Percentiles rank a stretch among this genome's conserved stretches.
These are phyloP conservation scores for Astrothelium subdiscretum DNA, from an alignment of 495 filamentous ascomycete species.

Conservation along the genomic window DNA sequence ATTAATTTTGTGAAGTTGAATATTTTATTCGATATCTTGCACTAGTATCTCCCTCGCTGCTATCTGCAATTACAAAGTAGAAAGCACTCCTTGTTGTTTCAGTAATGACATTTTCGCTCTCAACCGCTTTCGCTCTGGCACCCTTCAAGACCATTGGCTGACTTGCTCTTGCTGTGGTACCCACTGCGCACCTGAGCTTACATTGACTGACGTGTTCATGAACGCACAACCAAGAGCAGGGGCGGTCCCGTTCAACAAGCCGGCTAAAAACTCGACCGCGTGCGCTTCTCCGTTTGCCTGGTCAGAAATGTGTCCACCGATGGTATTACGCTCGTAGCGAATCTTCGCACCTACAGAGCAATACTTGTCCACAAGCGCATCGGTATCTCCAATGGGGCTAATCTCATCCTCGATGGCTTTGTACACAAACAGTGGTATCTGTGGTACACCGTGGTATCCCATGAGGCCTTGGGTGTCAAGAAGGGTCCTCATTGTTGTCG, in stretches of 20 bases:
- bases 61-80: too few relatives aligned
- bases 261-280: slow-evolving; percentile 11
- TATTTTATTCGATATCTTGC: too few relatives aligned
- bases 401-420: slow-evolving; percentile 40
- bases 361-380: slow-evolving; percentile 31
- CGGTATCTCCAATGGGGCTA: slow-evolving; percentile 31
- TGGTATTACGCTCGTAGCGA: slow-evolving; percentile 31
- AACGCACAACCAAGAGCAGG: slow-evolving; percentile 8
- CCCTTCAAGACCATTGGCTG: too few relatives aligned
- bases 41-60: too few relatives aligned
- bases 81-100: too few relatives aligned
- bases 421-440: slow-evolving; percentile 39
- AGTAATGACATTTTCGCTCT: too few relatives aligned
- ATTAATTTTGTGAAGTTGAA: too few relatives aligned
- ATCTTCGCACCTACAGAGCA: slow-evolving; percentile 30
- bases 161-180: neutral
- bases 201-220: slow-evolving; percentile 12
- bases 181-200: neutral
- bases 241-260: slow-evolving; percentile 9
- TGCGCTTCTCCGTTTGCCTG: slow-evolving; percentile 11
- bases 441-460: slow-evolving; percentile 34
- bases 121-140: too few relatives aligned
- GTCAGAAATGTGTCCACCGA: slow-evolving; percentile 24
- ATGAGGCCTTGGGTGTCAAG: slow-evolving; percentile 27
- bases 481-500: slow-evolving; percentile 5